phyloP scores from a whole-genome alignment of 148 eudicot species.

The Fallopia convolvulus region DNA sequence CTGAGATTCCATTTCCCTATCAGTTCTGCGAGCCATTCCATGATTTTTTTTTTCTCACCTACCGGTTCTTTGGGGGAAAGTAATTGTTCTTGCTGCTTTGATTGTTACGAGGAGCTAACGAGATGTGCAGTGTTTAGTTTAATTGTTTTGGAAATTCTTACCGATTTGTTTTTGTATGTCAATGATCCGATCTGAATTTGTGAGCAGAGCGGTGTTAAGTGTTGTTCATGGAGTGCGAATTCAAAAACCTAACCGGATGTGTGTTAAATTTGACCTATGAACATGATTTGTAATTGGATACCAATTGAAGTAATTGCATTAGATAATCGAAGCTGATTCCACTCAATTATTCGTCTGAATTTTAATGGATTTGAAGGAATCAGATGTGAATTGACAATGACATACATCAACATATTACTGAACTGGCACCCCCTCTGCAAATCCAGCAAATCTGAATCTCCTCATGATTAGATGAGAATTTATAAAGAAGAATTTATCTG shows the following conservation, averaged over 20 bases:
- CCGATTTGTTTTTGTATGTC: background rate
- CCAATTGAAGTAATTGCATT: background rate
- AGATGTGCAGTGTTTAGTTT: background rate
- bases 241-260: background rate
- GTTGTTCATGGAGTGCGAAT: background rate
- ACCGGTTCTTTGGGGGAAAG: background rate
- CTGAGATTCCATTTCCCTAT: background rate
- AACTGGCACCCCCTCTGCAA: background rate
- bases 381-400: background rate
- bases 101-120: background rate
- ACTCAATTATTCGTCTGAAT: background rate
- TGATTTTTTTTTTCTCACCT: background rate
- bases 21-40: background rate
- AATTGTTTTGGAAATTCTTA: background rate
- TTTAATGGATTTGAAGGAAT: background rate
- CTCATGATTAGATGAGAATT: background rate
- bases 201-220: background rate
- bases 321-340: background rate
- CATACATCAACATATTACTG: background rate
- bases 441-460: background rate
- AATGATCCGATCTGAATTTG: background rate
- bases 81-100: background rate
- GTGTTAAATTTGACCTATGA: background rate
- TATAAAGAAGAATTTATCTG: background rate
- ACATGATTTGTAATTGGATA: background rate